Evolutionary conservation across 305 asterid species (phyloP).

Genomic region (Petunia hybrid): DNA sequence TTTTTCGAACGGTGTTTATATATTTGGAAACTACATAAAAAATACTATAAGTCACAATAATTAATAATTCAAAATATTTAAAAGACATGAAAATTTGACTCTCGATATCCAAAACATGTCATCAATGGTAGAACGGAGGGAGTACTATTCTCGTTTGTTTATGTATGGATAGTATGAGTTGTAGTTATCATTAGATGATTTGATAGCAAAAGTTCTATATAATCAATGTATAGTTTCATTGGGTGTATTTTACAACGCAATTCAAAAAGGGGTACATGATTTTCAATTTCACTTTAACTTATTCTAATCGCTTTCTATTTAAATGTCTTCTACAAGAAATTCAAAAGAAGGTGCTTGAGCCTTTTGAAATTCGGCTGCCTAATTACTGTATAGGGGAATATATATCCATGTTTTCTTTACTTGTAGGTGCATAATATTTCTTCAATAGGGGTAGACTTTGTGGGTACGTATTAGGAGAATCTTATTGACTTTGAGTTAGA

Average conservation of each 20-base stretch:
- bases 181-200: no score
- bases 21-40: no score
- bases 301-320: neutral
- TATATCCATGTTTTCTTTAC: constrained; percentile 15
- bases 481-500: constrained; percentile 12
- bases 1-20: no score
- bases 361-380: constrained; percentile 55
- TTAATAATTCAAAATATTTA: no score
- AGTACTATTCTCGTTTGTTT: no score
- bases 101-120: no score
- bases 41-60: no score
- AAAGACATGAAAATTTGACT: no score
- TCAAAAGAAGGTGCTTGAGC: constrained; percentile 40
- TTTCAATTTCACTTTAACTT: neutral
- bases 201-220: no score
- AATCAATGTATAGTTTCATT: neutral
- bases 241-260: constrained; percentile 27
- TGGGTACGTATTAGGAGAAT: neutral
- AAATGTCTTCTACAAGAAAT: constrained; percentile 29
- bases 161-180: no score
- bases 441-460: constrained; percentile 29
- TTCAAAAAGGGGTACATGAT: neutral
- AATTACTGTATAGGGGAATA: constrained; percentile 49
- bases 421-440: constrained; percentile 8
- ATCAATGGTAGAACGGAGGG: no score